A percentile compares a stretch with the other conserved stretches of the same genome.
Evolutionary conservation across 2,329 filamentous ascomycete species (phyloP).

Genomic region (Penicillium digitatum): DNA sequence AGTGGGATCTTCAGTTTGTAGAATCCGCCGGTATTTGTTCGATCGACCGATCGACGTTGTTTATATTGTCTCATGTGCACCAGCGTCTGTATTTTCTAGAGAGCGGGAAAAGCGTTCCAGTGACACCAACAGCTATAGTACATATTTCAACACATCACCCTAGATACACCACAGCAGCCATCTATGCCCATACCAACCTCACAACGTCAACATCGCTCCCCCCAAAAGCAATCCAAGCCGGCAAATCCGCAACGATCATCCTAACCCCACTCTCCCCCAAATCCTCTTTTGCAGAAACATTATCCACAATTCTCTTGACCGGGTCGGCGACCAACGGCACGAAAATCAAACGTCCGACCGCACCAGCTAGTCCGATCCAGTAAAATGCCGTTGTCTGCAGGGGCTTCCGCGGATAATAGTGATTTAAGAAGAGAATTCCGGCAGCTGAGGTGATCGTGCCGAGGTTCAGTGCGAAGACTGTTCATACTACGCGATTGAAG

Average conservation of each 20-base stretch:
- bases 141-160: neutral
- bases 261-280: constrained; percentile 3
- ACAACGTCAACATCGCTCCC: constrained; percentile 12
- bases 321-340: constrained; percentile 16
- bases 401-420: neutral
- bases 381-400: constrained; percentile 12
- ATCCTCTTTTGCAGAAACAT: neutral
- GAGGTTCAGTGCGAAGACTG: constrained; percentile 14
- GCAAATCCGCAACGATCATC: constrained; percentile 12
- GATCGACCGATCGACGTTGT: neutral
- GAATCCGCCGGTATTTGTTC: neutral
- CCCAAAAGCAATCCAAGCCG: constrained; percentile 14
- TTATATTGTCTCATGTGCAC: neutral
- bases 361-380: constrained; percentile 13
- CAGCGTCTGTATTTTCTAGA: neutral
- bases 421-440: constrained; percentile 7
- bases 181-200: no score
- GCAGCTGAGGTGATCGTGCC: constrained; percentile 10
- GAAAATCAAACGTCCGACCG: constrained; percentile 16
- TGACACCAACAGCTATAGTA: neutral
- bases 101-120: neutral
- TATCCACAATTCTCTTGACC: constrained; percentile 14
- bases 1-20: constrained; percentile 44
- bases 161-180: no score
- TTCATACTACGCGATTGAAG: constrained; percentile 11